These are phyloP conservation scores for Reutealis trisperma DNA, from an alignment of 345 rosid genomes.

Conservation along the genomic window DNA sequence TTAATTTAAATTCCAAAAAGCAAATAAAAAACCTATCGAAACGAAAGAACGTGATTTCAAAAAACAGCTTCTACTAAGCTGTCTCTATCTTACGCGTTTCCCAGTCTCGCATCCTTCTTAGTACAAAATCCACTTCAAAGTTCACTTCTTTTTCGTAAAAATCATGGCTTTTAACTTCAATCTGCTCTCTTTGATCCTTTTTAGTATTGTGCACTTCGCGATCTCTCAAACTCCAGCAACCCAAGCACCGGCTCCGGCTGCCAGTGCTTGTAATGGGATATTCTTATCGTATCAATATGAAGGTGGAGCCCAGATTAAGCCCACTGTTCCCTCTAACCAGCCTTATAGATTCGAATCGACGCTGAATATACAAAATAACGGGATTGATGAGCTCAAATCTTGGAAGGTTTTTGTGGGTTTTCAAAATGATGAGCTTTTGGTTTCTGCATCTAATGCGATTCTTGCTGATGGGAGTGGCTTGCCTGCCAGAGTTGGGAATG, in stretches of 20 bases:
- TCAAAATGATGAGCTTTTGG: conserved; percentile 66
- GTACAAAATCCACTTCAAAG: background rate
- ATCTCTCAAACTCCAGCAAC: conserved; percentile 42
- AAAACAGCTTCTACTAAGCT: conserved; percentile 19
- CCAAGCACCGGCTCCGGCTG: conserved; percentile 50
- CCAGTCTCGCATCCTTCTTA: background rate
- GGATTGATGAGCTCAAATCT: conserved; percentile 60
- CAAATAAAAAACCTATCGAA: background rate
- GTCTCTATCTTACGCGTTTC: conserved; percentile 7
- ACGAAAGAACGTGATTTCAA: background rate
- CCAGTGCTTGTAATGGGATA: conserved; percentile 66
- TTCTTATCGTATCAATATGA: conserved; percentile 61
- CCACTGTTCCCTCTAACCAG: conserved; percentile 60
- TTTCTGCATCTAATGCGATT: conserved; percentile 72
- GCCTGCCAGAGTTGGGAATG: conserved; percentile 78
- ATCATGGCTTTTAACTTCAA: conserved; percentile 30
- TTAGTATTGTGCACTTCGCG: conserved; percentile 30
- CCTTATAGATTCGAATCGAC: conserved; percentile 84
- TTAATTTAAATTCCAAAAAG: background rate
- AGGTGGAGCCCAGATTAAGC: conserved; percentile 56
- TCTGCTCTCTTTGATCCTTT: conserved; percentile 9
- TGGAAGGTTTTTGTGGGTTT: conserved; percentile 83
- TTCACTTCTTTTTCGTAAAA: too few species aligned
- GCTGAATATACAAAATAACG: conserved; percentile 72
- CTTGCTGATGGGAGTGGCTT: conserved; percentile 67